phyloP scores from a whole-genome alignment of 805 yeast species.

The Kluyveromyces wickerhamii region DNA sequence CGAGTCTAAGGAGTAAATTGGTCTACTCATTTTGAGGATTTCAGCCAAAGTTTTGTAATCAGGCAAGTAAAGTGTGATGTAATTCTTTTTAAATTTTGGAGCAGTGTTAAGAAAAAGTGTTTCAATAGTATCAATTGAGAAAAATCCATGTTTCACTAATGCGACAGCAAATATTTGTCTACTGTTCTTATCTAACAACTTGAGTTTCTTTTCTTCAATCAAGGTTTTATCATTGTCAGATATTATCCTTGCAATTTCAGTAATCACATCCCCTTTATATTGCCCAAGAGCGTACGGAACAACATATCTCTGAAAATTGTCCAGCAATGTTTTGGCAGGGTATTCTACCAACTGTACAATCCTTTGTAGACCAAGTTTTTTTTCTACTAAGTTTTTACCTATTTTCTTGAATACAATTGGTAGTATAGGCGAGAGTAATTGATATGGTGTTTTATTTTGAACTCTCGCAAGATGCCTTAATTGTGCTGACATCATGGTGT shows the following conservation, averaged over 20 bases:
- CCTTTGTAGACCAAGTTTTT: slow-evolving; percentile 46
- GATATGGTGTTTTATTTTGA: slow-evolving; percentile 62
- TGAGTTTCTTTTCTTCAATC: slow-evolving; percentile 16
- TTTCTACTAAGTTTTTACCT: slow-evolving; percentile 43
- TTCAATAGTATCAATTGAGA: slow-evolving; percentile 26
- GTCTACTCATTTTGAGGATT: slow-evolving; percentile 22
- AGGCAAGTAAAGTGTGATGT: slow-evolving; percentile 22
- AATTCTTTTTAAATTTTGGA: slow-evolving; percentile 24
- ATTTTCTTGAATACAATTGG: slow-evolving; percentile 61
- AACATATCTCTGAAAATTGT: slow-evolving; percentile 62
- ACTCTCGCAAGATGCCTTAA: slow-evolving; percentile 50
- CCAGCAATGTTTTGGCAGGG: slow-evolving; percentile 51
- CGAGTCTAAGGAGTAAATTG: slow-evolving; percentile 11
- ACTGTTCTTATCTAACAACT: slow-evolving; percentile 24
- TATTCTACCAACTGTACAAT: slow-evolving; percentile 62
- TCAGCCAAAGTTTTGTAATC: slow-evolving; percentile 29
- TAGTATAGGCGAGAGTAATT: slow-evolving; percentile 68
- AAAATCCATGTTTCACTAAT: slow-evolving; percentile 26
- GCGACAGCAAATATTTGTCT: slow-evolving; percentile 30
- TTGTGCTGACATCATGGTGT: slow-evolving; percentile 60
- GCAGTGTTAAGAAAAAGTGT: slow-evolving; percentile 22
- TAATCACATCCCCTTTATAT: slow-evolving; percentile 52
- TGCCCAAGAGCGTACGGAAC: slow-evolving; percentile 69
- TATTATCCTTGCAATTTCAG: slow-evolving; percentile 26
- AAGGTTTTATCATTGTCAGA: slow-evolving; percentile 16